Evolutionary conservation across 495 filamentous ascomycete genomes (phyloP).

Genomic region (Xylaria sp.): DNA sequence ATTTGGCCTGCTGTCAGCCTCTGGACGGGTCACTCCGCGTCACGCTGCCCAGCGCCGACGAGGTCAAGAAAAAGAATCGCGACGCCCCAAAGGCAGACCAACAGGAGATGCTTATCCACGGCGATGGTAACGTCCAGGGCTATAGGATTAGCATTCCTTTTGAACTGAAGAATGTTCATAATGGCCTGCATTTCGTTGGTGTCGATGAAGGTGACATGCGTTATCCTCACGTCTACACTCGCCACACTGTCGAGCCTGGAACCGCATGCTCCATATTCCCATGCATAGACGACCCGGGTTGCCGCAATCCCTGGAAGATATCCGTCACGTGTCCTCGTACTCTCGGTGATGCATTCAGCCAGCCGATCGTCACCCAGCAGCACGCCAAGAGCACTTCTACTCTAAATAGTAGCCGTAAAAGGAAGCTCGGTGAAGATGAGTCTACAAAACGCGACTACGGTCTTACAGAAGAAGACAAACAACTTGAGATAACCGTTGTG

Average conservation of each 20-base stretch:
- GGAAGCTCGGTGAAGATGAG: conserved; percentile 44
- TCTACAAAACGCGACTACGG: conserved; percentile 43
- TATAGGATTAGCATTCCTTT: conserved; percentile 73
- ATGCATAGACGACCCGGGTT: conserved; percentile 82
- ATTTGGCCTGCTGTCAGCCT: conserved; percentile 48
- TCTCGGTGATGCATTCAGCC: conserved; percentile 79
- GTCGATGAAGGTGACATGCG: conserved; percentile 75
- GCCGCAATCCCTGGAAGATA: conserved; percentile 85
- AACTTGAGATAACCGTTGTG: conserved; percentile 84
- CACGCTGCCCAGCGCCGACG: conserved; percentile 45
- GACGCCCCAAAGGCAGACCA: conserved; percentile 41
- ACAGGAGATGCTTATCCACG: conserved; percentile 37
- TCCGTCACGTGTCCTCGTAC: conserved; percentile 84
- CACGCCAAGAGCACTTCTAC: conserved; percentile 16
- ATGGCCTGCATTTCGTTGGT: conserved; percentile 92
- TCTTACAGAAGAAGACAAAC: conserved; percentile 77
- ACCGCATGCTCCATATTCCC: conserved; percentile 86
- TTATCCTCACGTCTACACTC: conserved; percentile 92
- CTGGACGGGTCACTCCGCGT: conserved; percentile 52
- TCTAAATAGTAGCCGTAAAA: conserved; percentile 39
- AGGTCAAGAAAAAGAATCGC: conserved; percentile 43
- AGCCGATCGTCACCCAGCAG: conserved; percentile 42
- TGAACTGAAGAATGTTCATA: conserved; percentile 70
- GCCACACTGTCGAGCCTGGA: conserved; percentile 77
- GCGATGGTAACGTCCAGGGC: conserved; percentile 40